A percentile compares a stretch with the other conserved stretches of the same genome.
These are phyloP conservation scores for Cutaneotrichosporon cutaneum DNA, from an alignment of 1,284 basidiomycete genomes.

Conservation along the genomic window DNA sequence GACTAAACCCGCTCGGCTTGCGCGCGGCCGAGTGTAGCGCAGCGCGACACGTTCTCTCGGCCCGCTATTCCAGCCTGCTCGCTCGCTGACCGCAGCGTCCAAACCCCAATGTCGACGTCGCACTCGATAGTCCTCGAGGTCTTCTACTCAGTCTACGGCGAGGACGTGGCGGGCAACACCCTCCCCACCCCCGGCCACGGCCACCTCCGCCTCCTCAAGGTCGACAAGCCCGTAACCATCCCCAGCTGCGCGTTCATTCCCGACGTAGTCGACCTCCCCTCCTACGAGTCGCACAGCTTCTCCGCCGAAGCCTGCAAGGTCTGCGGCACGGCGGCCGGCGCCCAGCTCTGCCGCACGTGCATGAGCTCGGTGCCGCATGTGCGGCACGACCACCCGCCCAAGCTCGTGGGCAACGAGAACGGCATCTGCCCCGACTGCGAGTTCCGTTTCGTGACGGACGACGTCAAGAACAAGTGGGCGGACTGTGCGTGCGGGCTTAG, in stretches of 20 bases:
- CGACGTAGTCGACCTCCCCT: slow-evolving; percentile 25
- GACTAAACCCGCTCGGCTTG: no score
- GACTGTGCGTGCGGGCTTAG: slow-evolving; percentile 34
- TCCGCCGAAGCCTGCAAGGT: slow-evolving; percentile 22
- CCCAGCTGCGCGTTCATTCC: slow-evolving; percentile 25
- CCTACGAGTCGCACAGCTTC: slow-evolving; percentile 22
- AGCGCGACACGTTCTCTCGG: no score
- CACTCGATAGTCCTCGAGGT: slow-evolving; percentile 42
- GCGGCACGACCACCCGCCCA: slow-evolving; percentile 32
- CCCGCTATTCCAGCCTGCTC: background rate
- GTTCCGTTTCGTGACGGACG: slow-evolving; percentile 27
- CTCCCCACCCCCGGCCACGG: slow-evolving; percentile 10
- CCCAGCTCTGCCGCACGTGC: slow-evolving; percentile 29
- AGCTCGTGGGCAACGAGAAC: slow-evolving; percentile 30
- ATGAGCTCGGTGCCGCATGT: slow-evolving; percentile 29
- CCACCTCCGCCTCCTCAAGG: slow-evolving; percentile 15
- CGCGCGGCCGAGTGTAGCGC: no score
- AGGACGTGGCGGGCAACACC: slow-evolving; percentile 27
- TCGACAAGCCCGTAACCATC: slow-evolving; percentile 15
- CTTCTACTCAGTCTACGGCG: slow-evolving; percentile 40
- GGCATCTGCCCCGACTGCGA: slow-evolving; percentile 36
- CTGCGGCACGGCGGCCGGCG: slow-evolving; percentile 21
- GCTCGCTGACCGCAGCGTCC: slow-evolving; percentile 24
- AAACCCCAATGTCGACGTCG: slow-evolving; percentile 41
- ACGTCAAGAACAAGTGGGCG: slow-evolving; percentile 22